Percentiles rank a stretch among this genome's conserved stretches.
These are phyloP conservation scores for Strombidium stylifer DNA, from an alignment of 73 alveolate species.

Conservation along the genomic window DNA sequence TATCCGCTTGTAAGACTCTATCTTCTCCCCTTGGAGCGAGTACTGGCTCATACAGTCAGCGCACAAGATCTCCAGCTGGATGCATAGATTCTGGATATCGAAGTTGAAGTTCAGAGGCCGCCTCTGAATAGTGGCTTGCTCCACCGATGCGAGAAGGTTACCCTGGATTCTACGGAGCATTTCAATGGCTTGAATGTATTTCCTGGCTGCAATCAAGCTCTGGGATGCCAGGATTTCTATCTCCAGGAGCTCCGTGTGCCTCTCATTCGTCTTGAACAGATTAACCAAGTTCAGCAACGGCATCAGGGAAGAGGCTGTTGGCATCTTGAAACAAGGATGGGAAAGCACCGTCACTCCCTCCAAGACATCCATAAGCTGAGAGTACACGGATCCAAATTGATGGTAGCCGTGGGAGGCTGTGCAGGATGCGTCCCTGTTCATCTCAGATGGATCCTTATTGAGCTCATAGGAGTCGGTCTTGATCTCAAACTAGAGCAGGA, in stretches of 20 bases:
- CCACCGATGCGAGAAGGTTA: slow-evolving; percentile 11
- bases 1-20: slow-evolving; percentile 57
- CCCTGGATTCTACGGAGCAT: slow-evolving; percentile 49
- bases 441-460: no score
- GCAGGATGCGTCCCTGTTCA: no score
- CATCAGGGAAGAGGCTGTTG: no score
- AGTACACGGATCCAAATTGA: no score
- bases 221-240: slow-evolving; percentile 48
- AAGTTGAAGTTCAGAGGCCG: no score
- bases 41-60: slow-evolving; percentile 73
- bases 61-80: slow-evolving; percentile 57
- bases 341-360: no score
- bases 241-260: slow-evolving; percentile 33
- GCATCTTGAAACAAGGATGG: no score
- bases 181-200: slow-evolving; percentile 64
- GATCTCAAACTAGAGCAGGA: no score
- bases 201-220: slow-evolving; percentile 58
- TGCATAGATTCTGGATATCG: slow-evolving; percentile 35
- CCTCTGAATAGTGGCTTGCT: no score
- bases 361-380: no score
- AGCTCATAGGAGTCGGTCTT: no score
- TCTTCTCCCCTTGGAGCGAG: slow-evolving; percentile 50
- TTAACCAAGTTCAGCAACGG: slow-evolving; percentile 41
- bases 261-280: slow-evolving; percentile 2
- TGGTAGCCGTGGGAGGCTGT: no score